Conservation (phyloP, 176 grass and related monocot genomes). For the Chloris gayana region DNA sequence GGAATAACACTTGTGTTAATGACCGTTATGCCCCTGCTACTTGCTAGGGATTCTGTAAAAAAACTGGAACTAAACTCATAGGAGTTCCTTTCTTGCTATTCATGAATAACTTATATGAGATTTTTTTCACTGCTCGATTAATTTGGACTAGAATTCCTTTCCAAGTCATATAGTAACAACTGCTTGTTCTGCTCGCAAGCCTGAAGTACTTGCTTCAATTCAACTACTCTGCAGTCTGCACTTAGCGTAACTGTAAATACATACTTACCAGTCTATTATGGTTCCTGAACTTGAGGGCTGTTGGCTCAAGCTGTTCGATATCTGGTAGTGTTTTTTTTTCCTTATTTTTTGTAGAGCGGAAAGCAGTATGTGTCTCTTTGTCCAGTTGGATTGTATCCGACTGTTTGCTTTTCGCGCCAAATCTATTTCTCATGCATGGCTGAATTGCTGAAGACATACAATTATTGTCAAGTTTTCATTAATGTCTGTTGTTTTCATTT, state of each 20-base stretch:
- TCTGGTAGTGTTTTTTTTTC: too few relatives aligned
- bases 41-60: slow-evolving; percentile 6
- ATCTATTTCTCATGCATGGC: background rate
- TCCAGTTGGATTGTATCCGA: background rate
- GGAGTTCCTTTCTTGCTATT: background rate
- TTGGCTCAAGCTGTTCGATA: background rate
- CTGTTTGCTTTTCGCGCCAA: background rate
- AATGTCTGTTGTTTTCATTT: background rate
- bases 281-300: background rate
- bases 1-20: slow-evolving; percentile 25
- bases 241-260: background rate
- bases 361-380: background rate
- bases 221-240: background rate
- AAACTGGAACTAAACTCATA: background rate
- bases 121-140: background rate
- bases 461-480: background rate
- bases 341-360: too few relatives aligned
- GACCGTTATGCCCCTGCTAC: slow-evolving; percentile 32
- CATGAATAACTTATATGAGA: background rate
- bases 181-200: slow-evolving; percentile 5
- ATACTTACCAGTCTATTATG: background rate
- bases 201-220: background rate
- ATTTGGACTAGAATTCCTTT: background rate
- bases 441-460: background rate
- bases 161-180: background rate